Evolutionary conservation across 2,329 filamentous ascomycete species (phyloP), one percentile per base, ranked within the genome.

Genomic region (Diaporthe velutina): DNA sequence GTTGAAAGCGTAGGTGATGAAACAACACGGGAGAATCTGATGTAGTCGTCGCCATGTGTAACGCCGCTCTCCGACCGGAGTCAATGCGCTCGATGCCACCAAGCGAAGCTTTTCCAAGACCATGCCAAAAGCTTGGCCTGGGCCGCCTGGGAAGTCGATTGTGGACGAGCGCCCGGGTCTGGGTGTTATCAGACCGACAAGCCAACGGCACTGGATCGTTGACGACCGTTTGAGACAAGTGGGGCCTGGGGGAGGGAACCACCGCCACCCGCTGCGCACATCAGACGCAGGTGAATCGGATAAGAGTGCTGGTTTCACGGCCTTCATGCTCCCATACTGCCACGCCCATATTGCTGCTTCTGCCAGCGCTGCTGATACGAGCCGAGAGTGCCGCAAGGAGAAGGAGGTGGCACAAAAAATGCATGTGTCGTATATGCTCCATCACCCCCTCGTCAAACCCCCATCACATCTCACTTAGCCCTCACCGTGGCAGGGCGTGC

Each of bases 261-360:
- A 58, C 57, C 40, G 57, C 45, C 40, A 67, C 70, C 70, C 58
- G 57, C 58, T 50, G 73, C 60, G 73, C 73, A 74, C 73, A 74
- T 74, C 73, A 74, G 57, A 74, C 73, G 73, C 48, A 71, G 73
- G 68, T 74, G 58, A 72, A 67, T 72, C 60, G 60, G 42, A 54
- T 48, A 45, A 73, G 54, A 45, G 42, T 70, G 50, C 35, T 70
- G 60, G 73, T 74, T 74, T 74, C 73, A 74, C 68, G 42, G 73
- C 54, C 52, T 70, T 68, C 61, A 73, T 68, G 64, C 64, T 40
- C 15, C 64, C 40, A 48, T 42, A 45, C 30, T 13, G 28, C 40
- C n/a, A 28, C 40, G 15, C 40, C 38, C 17, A 15, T 6, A 8
- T 7, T 15, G 15, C n/a, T 38, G 15, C 30, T 68, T 38, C 30